These are phyloP conservation scores for Russula vinacea DNA, from an alignment of 768 basidiomycete genomes.

Conservation along the genomic window DNA sequence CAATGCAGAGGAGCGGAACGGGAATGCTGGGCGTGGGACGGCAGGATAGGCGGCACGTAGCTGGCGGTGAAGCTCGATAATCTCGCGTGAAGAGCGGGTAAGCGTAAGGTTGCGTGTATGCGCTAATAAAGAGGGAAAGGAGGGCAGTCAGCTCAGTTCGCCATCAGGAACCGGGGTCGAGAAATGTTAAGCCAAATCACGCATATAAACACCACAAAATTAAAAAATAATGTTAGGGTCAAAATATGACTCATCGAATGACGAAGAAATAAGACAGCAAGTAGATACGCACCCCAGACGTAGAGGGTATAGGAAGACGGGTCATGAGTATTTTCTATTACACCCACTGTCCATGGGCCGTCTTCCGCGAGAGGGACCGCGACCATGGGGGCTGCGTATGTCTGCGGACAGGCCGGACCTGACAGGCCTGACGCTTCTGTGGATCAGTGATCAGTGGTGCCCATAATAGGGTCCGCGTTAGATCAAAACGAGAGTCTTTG, in stretches of 20 bases:
- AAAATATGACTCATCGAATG: background rate
- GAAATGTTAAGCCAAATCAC: background rate
- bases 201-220: background rate
- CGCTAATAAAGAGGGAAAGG: constrained; percentile 46
- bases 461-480: constrained; percentile 33
- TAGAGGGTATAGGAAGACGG: constrained; percentile 66
- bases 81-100: constrained; percentile 68
- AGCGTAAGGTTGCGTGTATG: constrained; percentile 87
- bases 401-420: constrained; percentile 37
- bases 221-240: background rate
- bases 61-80: constrained; percentile 76
- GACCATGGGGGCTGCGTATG: constrained; percentile 58
- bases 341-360: constrained; percentile 83
- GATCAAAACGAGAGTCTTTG: constrained; percentile 34
- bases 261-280: background rate
- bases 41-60: constrained; percentile 63
- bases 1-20: constrained; percentile 54
- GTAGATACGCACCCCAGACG: constrained; percentile 72
- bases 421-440: too few relatives aligned
- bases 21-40: constrained; percentile 56
- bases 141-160: constrained; percentile 18
- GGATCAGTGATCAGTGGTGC: constrained; percentile 24
- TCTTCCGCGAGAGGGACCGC: constrained; percentile 69
- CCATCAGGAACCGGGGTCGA: background rate
- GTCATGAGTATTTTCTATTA: constrained; percentile 71